Conservation (phyloP, 257 asterid genomes). For the Capsicum pubescens region DNA sequence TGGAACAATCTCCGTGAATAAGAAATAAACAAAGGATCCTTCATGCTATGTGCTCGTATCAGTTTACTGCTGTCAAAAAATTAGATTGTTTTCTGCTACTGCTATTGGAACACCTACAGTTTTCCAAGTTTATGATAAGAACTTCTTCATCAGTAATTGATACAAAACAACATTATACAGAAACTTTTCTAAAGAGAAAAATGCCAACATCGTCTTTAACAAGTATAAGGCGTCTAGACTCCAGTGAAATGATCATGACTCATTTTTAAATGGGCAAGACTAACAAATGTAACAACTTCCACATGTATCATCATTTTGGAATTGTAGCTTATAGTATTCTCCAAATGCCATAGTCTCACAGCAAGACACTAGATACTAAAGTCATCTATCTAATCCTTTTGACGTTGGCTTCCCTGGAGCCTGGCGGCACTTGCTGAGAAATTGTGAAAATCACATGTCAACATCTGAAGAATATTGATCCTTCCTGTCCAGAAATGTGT, state of each 20-base stretch:
- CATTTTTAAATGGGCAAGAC: not conserved
- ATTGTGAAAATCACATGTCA: not conserved
- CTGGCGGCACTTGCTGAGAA: not conserved
- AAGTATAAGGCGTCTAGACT: not conserved
- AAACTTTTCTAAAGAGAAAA: no score
- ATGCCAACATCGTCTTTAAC: no score
- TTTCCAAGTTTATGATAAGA: no score
- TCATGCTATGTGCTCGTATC: no score
- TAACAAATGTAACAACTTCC: not conserved
- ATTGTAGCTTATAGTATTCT: not conserved
- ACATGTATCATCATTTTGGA: not conserved
- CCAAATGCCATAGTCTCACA: no score
- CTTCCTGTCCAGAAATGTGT: not conserved
- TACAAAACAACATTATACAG: not conserved
- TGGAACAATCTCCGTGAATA: no score
- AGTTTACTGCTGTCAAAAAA: no score
- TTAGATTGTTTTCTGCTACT: no score
- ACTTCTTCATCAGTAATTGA: not conserved
- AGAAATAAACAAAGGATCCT: no score
- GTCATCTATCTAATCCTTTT: slow-evolving; percentile 1
- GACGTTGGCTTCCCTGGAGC: slow-evolving; percentile 7
- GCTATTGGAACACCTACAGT: no score
- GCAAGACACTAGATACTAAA: not conserved
- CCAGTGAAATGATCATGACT: not conserved
- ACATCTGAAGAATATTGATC: slow-evolving; percentile 8